Evolutionary conservation across 2,329 filamentous ascomycete genomes (phyloP), one percentile per base, ranked within the genome.

Genomic region (Diplocarpon mali): DNA sequence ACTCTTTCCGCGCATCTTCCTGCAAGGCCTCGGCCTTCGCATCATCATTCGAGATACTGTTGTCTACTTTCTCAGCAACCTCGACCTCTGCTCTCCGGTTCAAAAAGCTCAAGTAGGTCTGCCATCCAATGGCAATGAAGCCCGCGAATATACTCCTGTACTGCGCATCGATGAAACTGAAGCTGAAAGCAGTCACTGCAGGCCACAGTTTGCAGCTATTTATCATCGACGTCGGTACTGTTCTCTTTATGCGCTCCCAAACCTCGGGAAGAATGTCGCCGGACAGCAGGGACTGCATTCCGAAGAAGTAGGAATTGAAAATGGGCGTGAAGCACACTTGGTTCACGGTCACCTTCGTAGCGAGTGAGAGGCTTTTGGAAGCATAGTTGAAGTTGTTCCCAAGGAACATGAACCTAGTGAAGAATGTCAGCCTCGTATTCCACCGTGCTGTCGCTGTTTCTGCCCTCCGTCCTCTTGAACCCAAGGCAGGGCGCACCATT

Each of bases 131-230:
- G 1, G 86, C 85, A 52, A 94, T 74, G 6, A 83, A 67, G 1
- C 85, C 86, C 0, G 83, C 78, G 55, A 95, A 92, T 13, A 94
- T 73, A 55, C 79, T 85, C 40, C 89, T 71, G 64, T 86, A 90
- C 59, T 90, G 79, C 38, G 87, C 69, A 20, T 80, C 77, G 4
- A 95, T 69, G 57, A 86, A 92, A n/a, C 83, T 78, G 59, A 95
- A 93, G 62, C 74, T 89, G 60, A 95, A 81, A 0, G 87, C 87
- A 12, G 83, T 93, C 13, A 94, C 83, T 0, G 78, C 78, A 0
- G 89, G 90, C 89, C 89, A 95, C 17, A 95, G 64, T 67, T 93
- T 94, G 62, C 80, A 79, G 48, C 81, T 85, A 62, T 92, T 95
- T 59, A 78, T 62, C 59, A 85, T 77, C 59, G 81, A 88, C 17